Evolutionary conservation across 192 early-diverging fungal species (phyloP), one percentile per base, ranked within the genome.

Genomic region (Obelidium mucronatum): DNA sequence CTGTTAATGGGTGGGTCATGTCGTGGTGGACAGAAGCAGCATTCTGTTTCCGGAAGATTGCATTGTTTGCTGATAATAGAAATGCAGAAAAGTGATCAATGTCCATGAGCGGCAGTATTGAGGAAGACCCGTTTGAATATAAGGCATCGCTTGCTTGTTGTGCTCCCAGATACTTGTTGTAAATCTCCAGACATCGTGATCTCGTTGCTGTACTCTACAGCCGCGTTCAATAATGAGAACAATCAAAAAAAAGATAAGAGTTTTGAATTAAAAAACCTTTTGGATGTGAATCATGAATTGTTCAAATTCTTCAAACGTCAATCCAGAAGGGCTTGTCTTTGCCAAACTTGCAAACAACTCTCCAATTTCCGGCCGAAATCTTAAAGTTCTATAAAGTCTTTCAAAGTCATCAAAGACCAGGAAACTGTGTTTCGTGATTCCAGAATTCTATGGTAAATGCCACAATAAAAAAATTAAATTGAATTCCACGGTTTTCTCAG

Each of bases 1-100:
- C 86, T 60, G 83, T 89, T 6, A 96, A 70, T 2, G 93, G 91
- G 65, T 83, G 83, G 30, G 81, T 79, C 91, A 93, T 93, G 48
- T 91, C 89, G 40, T 92, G 88, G 55, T 83, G 85, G 19, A 90
- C 80, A 22, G 48, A 37, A 28, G 83, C 76, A 3, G 75, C 70
- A 35, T 91, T 85, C 17, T 60, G 36, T 48, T 88, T 83, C 1
- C 83, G 73, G 56, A 92, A 85, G 24, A 90, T 63, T 1, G 88
- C 37, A 76, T 92, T 93, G 60, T 87, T 88, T 34, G 82, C 77
- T 3, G 91, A 90, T 28, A 93, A 42, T 36, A 93, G 64, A 78
- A 91, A 93, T 1, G 87, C 88, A 22, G 82, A 81, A 64, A 93
- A 87, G 34, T 89, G 90, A 48, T 92, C 89, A 33, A 91, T 72